A percentile compares a stretch with the other conserved stretches of the same genome.
Evolutionary conservation across 305 asterid species (phyloP).

Genomic region (Striga hermonthica): DNA sequence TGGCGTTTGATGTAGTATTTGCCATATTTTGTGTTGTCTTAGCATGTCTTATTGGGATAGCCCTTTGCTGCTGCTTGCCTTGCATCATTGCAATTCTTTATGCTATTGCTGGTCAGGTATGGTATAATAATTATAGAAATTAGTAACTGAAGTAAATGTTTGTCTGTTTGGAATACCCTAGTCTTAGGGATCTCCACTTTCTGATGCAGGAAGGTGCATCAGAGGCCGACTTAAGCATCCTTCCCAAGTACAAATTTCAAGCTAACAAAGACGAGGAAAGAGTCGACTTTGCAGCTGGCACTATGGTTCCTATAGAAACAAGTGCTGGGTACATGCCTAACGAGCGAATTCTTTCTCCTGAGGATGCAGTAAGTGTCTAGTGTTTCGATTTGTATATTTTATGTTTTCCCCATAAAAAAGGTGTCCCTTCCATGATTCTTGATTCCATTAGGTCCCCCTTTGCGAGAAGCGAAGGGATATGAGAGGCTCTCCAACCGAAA

Average conservation of each 20-base stretch:
- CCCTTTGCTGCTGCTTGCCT: constrained; percentile 96
- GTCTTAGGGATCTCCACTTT: constrained; percentile 18
- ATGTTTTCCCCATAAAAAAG: background rate
- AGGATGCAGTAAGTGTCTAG: constrained; percentile 80
- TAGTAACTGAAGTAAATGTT: background rate
- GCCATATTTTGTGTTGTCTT: constrained; percentile 90
- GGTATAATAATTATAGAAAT: background rate
- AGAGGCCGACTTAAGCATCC: constrained; percentile 82
- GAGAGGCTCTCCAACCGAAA: no score
- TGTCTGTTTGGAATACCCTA: constrained; percentile 15
- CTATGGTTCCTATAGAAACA: constrained; percentile 73
- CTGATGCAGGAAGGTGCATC: constrained; percentile 87
- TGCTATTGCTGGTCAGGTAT: constrained; percentile 96
- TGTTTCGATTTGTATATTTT: background rate
- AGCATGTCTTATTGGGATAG: constrained; percentile 86
- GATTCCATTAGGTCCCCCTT: background rate
- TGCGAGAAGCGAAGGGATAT: no score
- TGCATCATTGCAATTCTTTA: constrained; percentile 95
- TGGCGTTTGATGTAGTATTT: constrained; percentile 95
- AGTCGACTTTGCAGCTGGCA: constrained; percentile 56
- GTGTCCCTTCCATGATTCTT: background rate
- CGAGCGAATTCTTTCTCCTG: constrained; percentile 70
- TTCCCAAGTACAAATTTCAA: constrained; percentile 76
- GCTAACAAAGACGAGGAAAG: constrained; percentile 57
- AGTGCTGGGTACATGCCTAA: constrained; percentile 54